These are phyloP conservation scores for Mollisia scopiformis DNA, from an alignment of 2,329 filamentous ascomycete species.

Conservation along the genomic window DNA sequence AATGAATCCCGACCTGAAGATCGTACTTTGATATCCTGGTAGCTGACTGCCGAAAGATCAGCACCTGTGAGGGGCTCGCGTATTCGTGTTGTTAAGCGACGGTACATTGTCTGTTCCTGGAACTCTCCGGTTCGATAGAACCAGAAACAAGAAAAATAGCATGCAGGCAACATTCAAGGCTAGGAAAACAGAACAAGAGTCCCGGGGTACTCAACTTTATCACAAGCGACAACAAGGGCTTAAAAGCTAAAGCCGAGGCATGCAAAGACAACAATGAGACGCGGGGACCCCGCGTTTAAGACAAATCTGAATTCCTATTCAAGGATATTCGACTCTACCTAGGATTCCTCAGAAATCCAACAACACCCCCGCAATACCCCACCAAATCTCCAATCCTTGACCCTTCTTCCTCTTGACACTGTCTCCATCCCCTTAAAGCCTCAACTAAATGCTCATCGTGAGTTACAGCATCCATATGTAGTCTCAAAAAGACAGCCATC, in stretches of 20 bases:
- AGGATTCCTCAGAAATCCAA: slow-evolving; percentile 73
- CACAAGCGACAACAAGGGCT: neutral
- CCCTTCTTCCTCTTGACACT: slow-evolving; percentile 72
- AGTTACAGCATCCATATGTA: slow-evolving; percentile 69
- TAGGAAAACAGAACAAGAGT: neutral
- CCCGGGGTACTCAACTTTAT: neutral
- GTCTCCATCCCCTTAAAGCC: slow-evolving; percentile 70
- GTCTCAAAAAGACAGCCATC: slow-evolving; percentile 90
- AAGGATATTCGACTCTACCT: slow-evolving; percentile 1
- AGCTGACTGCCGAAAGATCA: neutral
- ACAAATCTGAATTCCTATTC: neutral
- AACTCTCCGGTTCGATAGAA: neutral
- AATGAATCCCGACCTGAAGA: neutral
- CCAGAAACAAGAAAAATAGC: neutral
- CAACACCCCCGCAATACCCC: slow-evolving; percentile 85
- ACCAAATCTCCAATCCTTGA: slow-evolving; percentile 74
- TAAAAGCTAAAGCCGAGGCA: neutral
- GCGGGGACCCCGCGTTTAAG: neutral
- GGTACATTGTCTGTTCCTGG: neutral
- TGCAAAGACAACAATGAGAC: neutral
- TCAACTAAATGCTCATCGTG: slow-evolving; percentile 51
- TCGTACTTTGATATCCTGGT: neutral
- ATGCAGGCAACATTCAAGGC: neutral
- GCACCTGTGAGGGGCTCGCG: neutral
- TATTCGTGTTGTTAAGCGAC: neutral